These are phyloP conservation scores for Cyphellophora attinorum DNA, from an alignment of 2,329 filamentous ascomycete species.

Conservation along the genomic window DNA sequence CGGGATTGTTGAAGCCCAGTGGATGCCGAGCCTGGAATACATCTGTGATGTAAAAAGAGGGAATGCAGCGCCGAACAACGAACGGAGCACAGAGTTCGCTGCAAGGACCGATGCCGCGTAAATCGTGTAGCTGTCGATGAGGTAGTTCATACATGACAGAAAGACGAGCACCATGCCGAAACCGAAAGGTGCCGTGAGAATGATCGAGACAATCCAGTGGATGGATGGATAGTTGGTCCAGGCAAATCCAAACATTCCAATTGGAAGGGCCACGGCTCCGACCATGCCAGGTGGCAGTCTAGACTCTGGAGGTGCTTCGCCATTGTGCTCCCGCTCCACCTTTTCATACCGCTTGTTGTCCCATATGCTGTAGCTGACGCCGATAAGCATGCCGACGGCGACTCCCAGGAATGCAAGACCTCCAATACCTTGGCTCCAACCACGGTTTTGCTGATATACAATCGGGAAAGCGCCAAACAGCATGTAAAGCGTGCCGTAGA, in stretches of 20 bases:
- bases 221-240: conserved; percentile 51
- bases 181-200: conserved; percentile 30
- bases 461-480: conserved; percentile 55
- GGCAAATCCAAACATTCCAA: conserved; percentile 58
- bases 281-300: conserved; percentile 50
- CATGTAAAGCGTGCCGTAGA: conserved; percentile 39
- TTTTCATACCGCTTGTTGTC: conserved; percentile 32
- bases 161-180: conserved; percentile 34
- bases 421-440: conserved; percentile 49
- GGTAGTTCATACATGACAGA: conserved; percentile 31
- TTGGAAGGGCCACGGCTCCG: conserved; percentile 53
- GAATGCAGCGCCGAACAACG: conserved; percentile 29
- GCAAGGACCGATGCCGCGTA: conserved; percentile 27
- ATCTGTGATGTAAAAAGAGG: conserved; percentile 25
- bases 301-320: conserved; percentile 56
- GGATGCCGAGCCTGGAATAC: conserved; percentile 25
- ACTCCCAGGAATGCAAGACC: conserved; percentile 60
- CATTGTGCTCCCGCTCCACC: conserved; percentile 36
- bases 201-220: conserved; percentile 45
- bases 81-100: conserved; percentile 30
- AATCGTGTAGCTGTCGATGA: conserved; percentile 10
- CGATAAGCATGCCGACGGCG: conserved; percentile 37
- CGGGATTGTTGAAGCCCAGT: conserved; percentile 28
- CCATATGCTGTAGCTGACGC: conserved; percentile 29
- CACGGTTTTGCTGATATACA: conserved; percentile 51